Percentiles rank a stretch among this genome's conserved stretches.
phyloP scores from a whole-genome alignment of 2,329 filamentous ascomycete species.

The Byssothecium circinans region DNA sequence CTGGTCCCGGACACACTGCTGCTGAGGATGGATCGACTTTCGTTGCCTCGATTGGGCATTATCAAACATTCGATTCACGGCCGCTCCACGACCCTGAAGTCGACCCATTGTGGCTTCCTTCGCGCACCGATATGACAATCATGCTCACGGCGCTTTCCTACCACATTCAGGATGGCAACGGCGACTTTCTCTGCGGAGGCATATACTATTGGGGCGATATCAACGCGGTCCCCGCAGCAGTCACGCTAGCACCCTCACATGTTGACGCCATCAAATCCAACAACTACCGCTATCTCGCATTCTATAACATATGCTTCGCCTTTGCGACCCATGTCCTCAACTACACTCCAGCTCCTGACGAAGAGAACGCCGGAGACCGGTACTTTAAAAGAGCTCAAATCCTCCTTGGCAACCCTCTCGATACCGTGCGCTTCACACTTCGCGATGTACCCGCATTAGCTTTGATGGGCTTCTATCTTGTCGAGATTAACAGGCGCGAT shows the following conservation, averaged over 20 bases:
- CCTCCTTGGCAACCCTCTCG: slow-evolving; percentile 29
- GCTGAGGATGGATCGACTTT: slow-evolving; percentile 22
- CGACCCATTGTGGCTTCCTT: slow-evolving; percentile 29
- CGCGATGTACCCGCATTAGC: slow-evolving; percentile 27
- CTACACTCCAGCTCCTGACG: slow-evolving; percentile 12
- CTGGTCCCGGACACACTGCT: slow-evolving; percentile 8
- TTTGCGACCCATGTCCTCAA: slow-evolving; percentile 22
- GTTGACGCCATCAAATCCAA: slow-evolving; percentile 21
- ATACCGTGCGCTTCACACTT: slow-evolving; percentile 27
- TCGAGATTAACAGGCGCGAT: slow-evolving; percentile 33
- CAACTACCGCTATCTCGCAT: slow-evolving; percentile 22
- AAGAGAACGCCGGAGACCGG: slow-evolving; percentile 22
- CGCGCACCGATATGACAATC: slow-evolving; percentile 17
- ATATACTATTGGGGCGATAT: slow-evolving; percentile 33
- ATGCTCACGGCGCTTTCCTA: slow-evolving; percentile 26
- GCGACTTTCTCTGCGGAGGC: slow-evolving; percentile 23
- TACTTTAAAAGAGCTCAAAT: slow-evolving; percentile 30
- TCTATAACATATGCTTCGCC: slow-evolving; percentile 30
- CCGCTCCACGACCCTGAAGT: slow-evolving; percentile 28
- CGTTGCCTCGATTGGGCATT: slow-evolving; percentile 23
- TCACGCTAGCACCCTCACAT: slow-evolving; percentile 16
- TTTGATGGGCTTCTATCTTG: slow-evolving; percentile 31
- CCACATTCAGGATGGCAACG: slow-evolving; percentile 30
- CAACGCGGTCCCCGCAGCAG: slow-evolving; percentile 12
- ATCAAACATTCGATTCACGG: slow-evolving; percentile 33